Evolutionary conservation across 1,139 yeast species (phyloP), one percentile per base, ranked within the genome.

Genomic region (Geotrichum histeridarum): DNA sequence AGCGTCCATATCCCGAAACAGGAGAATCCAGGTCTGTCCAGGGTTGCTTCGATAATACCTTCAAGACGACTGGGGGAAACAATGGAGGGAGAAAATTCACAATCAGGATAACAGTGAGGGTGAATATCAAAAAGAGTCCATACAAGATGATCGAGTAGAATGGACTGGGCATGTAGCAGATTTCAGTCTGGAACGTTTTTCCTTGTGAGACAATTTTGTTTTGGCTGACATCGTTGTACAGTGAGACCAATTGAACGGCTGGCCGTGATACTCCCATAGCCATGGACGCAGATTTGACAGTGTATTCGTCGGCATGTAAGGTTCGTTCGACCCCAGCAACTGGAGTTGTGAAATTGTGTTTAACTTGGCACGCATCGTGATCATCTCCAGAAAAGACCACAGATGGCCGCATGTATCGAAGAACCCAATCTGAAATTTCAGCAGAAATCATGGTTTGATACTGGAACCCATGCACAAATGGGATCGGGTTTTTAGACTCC

Each of bases 351-450:
- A 77, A 81, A 1, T 77, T 69, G 64, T 90, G 96, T 11, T 73
- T 70, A 12, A 86, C 79, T 60, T 86, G 90, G 70, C 99, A 93
- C 61, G 89, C 91, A 68, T 93, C 99, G 70, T 93, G 99, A 67
- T 93, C 99, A 67, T 93, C 99, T 0, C 99, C 99, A 3, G 95
- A 84, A 66, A 90, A 87, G 0, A 88, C 77, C 8, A 84, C 71
- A 15, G 73, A 72, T 0, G 99, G 99, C 51, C 77, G 73, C 1
- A 90, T 67, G 4, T 71, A 70, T 4, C 74, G 65, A 42, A 93
- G 68, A 8, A 93, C 76, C 17, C 77, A 73, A 48, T 80, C 75
- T 0, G 93, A 76, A 4, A 85, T 64, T 4, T 78, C 79, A 32
- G 78, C 74, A 41, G 81, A 83, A 15, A 87, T 73, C 14, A 84